Evolutionary conservation across 805 yeast genomes (phyloP).

Genomic region (Ogataea angusta): DNA sequence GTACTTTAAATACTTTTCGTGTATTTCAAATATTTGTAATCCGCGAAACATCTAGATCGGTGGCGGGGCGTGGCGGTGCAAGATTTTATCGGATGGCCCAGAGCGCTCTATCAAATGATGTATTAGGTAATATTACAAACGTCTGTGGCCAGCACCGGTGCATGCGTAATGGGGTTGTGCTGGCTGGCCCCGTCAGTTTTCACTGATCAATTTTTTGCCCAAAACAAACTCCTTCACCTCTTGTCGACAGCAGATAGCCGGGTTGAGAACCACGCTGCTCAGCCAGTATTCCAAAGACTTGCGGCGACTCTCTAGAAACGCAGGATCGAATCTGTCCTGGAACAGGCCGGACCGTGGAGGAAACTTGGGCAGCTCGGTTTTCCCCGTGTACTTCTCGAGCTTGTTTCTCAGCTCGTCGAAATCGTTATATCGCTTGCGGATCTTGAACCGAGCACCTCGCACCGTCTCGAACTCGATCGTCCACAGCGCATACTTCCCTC

Average conservation of each 20-base stretch:
- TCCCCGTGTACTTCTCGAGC: conserved; percentile 39
- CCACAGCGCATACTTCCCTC: conserved; percentile 32
- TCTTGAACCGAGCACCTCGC: conserved; percentile 38
- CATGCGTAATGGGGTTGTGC: not conserved
- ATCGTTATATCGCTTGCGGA: conserved; percentile 65
- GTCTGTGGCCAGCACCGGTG: not conserved
- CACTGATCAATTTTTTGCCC: conserved; percentile 1
- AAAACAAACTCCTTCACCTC: conserved; percentile 41
- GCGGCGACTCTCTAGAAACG: conserved; percentile 53
- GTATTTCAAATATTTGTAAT: conserved; percentile 10
- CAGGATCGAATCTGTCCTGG: conserved; percentile 26
- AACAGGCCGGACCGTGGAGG: conserved; percentile 45
- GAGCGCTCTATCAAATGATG: not conserved
- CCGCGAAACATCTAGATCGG: conserved; percentile 13
- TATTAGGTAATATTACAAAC: conserved; percentile 4
- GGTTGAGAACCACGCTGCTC: conserved; percentile 51
- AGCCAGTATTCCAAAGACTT: conserved; percentile 60
- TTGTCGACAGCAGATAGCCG: conserved; percentile 37
- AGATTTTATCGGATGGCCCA: conserved; percentile 1
- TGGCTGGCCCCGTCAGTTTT: conserved; percentile 1
- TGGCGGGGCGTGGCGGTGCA: conserved; percentile 7
- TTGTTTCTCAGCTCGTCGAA: conserved; percentile 46
- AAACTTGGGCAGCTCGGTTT: conserved; percentile 41
- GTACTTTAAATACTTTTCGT: conserved; percentile 4
- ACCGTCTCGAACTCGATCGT: conserved; percentile 26